These are phyloP conservation scores for Vicia villosa DNA, from an alignment of 306 rosid genomes.

Conservation along the genomic window DNA sequence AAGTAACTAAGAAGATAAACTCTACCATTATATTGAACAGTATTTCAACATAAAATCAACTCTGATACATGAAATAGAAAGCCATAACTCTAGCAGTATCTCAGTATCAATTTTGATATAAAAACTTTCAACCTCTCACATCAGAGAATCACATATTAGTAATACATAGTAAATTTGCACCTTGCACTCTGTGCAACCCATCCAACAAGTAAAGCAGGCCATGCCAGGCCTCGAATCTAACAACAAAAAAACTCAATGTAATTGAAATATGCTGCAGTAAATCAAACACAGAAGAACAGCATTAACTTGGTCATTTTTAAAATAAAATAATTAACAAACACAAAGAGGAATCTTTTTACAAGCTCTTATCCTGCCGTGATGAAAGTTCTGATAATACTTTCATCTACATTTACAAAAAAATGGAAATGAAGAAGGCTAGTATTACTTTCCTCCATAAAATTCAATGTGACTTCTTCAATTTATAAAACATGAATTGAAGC, in stretches of 20 bases:
- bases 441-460: conserved; percentile 13
- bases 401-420: conserved; percentile 17
- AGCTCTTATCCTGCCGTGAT: background rate
- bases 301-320: conserved; percentile 33
- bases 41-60: conserved; percentile 16
- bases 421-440: conserved; percentile 21
- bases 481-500: conserved; percentile 18
- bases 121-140: conserved; percentile 14
- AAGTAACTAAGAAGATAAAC: conserved; percentile 5
- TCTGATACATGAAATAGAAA: background rate
- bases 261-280: conserved; percentile 24
- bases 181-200: conserved; percentile 79
- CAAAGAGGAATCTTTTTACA: conserved; percentile 14
- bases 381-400: conserved; percentile 6
- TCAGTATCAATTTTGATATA: too few relatives aligned
- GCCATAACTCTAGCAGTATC: too few relatives aligned
- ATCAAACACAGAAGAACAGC: conserved; percentile 23
- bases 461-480: background rate
- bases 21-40: conserved; percentile 23
- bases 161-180: conserved; percentile 41
- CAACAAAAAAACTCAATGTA: conserved; percentile 7
- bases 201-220: conserved; percentile 76
- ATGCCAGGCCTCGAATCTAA: conserved; percentile 71
- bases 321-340: conserved; percentile 14
- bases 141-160: conserved; percentile 31